Conservation (phyloP, 306 rosid species). For the Malus domestica region ASM211411v1 NC_041800.1:32997233-32997732, state of each 20-base stretch:
- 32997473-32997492: constrained; percentile 93
- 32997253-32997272: not conserved
- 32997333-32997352: constrained; percentile 87
- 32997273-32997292: not conserved
- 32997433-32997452: constrained; percentile 76
- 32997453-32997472: constrained; percentile 88
- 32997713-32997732: not conserved
- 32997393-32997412: constrained; percentile 50
- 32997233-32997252: not conserved
- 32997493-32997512: constrained; percentile 78
- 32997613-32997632: not conserved
- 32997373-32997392: constrained; percentile 61
- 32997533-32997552: not conserved
- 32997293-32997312: not conserved
- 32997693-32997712: not conserved
- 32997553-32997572: not conserved
- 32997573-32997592: not conserved
- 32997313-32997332: not conserved
- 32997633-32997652: not conserved
- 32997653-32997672: not conserved
- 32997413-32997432: constrained; percentile 75
- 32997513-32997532: not conserved
- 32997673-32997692: not conserved
- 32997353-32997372: constrained; percentile 76
- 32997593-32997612: not conserved